These are phyloP conservation scores for Acephala macrosclerotiorum DNA, from an alignment of 2,329 filamentous ascomycete species.

Conservation along the genomic window DNA sequence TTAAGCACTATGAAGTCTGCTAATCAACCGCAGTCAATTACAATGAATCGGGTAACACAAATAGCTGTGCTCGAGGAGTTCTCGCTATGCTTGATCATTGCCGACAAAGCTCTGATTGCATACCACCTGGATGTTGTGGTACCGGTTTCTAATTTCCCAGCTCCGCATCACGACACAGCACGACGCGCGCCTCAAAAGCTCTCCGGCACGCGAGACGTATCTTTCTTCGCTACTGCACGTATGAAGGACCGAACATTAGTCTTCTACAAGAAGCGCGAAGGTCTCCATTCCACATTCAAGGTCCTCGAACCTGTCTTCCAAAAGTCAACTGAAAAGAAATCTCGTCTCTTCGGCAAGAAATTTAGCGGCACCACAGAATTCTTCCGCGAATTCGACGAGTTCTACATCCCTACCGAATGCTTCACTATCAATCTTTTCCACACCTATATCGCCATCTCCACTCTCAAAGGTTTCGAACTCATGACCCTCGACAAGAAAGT, in stretches of 20 bases:
- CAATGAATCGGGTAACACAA: conserved; percentile 79
- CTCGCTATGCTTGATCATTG: conserved; percentile 87
- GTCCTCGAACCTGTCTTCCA: conserved; percentile 96
- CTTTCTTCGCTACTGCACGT: conserved; percentile 93
- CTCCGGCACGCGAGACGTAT: conserved; percentile 86
- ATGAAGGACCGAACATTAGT: conserved; percentile 97
- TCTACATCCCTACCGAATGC: conserved; percentile 96
- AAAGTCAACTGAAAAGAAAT: conserved; percentile 85
- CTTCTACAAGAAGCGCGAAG: conserved; percentile 97
- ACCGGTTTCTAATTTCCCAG: conserved; percentile 66
- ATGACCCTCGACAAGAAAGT: conserved; percentile 97
- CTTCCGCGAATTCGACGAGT: conserved; percentile 98
- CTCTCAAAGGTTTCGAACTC: conserved; percentile 91
- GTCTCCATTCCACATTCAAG: conserved; percentile 92
- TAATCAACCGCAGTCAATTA: conserved; percentile 68
- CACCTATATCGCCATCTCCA: conserved; percentile 89
- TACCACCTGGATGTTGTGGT: conserved; percentile 90
- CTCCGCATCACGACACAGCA: conserved; percentile 72
- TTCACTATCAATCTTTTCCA: conserved; percentile 97
- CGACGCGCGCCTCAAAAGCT: conserved; percentile 91
- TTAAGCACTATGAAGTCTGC: conserved; percentile 15
- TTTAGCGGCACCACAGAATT: conserved; percentile 84
- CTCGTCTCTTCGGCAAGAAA: conserved; percentile 64
- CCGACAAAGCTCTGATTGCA: conserved; percentile 89
- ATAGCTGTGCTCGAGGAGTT: conserved; percentile 96